Evolutionary conservation across 805 yeast species (phyloP).

Genomic region (Yamadazyma sp.): DNA sequence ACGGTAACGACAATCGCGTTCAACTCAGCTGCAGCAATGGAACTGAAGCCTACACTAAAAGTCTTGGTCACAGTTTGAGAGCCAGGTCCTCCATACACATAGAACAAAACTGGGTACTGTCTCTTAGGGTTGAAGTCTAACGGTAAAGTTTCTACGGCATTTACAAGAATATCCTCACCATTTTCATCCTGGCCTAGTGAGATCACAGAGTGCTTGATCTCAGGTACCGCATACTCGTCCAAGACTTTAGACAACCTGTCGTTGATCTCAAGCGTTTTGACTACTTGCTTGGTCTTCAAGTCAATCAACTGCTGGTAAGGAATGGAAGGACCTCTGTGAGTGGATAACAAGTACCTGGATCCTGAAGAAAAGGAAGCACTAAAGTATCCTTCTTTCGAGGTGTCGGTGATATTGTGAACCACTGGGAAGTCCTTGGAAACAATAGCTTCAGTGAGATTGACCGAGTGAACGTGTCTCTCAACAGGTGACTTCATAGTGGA

Average conservation of each 20-base stretch:
- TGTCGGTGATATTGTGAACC: constrained; percentile 34
- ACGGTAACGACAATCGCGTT: constrained; percentile 89
- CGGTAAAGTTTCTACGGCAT: constrained; percentile 78
- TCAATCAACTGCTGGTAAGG: constrained; percentile 75
- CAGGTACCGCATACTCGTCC: constrained; percentile 55
- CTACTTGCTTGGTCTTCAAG: constrained; percentile 28
- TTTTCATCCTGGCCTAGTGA: constrained; percentile 51
- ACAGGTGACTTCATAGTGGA: constrained; percentile 77
- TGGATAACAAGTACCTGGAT: constrained; percentile 64
- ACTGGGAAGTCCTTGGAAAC: constrained; percentile 48
- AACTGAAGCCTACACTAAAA: constrained; percentile 64
- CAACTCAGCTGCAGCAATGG: constrained; percentile 72
- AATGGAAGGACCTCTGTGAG: constrained; percentile 74
- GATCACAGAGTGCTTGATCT: constrained; percentile 50
- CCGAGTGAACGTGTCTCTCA: constrained; percentile 81
- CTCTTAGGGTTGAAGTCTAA: constrained; percentile 58
- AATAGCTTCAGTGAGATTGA: constrained; percentile 45
- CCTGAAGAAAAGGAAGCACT: constrained; percentile 78
- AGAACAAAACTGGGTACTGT: constrained; percentile 84
- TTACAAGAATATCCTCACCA: constrained; percentile 49
- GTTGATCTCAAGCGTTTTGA: constrained; percentile 50
- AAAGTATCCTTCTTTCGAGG: constrained; percentile 59
- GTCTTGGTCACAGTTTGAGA: constrained; percentile 74
- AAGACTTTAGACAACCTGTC: constrained; percentile 39
- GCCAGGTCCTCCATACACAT: constrained; percentile 94